Conservation (phyloP, 2,329 filamentous ascomycete species). For the Daldinia sp. region DNA sequence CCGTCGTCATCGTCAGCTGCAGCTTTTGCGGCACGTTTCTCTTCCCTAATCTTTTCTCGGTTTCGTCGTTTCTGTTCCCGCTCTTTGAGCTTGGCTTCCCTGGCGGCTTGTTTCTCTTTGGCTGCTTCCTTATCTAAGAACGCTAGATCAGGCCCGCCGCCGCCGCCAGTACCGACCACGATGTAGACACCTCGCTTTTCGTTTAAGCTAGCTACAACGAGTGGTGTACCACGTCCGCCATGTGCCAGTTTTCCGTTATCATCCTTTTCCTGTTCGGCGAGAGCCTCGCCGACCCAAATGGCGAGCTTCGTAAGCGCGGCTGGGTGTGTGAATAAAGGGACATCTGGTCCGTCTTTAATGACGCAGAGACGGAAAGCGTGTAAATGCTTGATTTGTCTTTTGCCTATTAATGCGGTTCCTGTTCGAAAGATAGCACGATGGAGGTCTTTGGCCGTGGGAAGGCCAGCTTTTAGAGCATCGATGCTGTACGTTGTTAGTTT, state of each 20-base stretch:
- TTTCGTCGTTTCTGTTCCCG: slow-evolving; percentile 65
- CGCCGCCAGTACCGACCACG: slow-evolving; percentile 90
- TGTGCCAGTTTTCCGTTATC: slow-evolving; percentile 72
- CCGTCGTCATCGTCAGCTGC: slow-evolving; percentile 58
- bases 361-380: slow-evolving; percentile 94
- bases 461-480: slow-evolving; percentile 75
- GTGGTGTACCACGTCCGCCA: slow-evolving; percentile 77
- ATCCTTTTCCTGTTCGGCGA: slow-evolving; percentile 87
- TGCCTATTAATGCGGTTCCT: slow-evolving; percentile 88
- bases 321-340: slow-evolving; percentile 89
- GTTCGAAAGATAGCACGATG: slow-evolving; percentile 93
- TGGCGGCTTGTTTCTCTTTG: slow-evolving; percentile 69
- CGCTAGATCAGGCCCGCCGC: slow-evolving; percentile 76
- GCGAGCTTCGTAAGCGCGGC: slow-evolving; percentile 93
- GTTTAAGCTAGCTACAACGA: slow-evolving; percentile 90
- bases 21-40: slow-evolving; percentile 67
- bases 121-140: slow-evolving; percentile 73
- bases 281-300: slow-evolving; percentile 91
- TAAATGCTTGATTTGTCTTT: slow-evolving; percentile 91
- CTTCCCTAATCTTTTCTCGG: slow-evolving; percentile 66
- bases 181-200: slow-evolving; percentile 88
- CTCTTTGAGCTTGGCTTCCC: slow-evolving; percentile 68
- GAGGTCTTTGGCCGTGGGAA: slow-evolving; percentile 86
- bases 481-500: slow-evolving; percentile 63
- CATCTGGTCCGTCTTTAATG: slow-evolving; percentile 93